A percentile compares a stretch with the other conserved stretches of the same genome.
Evolutionary conservation across 2,329 filamentous ascomycete species (phyloP).

Genomic region (Clarireedia monteithiana): DNA sequence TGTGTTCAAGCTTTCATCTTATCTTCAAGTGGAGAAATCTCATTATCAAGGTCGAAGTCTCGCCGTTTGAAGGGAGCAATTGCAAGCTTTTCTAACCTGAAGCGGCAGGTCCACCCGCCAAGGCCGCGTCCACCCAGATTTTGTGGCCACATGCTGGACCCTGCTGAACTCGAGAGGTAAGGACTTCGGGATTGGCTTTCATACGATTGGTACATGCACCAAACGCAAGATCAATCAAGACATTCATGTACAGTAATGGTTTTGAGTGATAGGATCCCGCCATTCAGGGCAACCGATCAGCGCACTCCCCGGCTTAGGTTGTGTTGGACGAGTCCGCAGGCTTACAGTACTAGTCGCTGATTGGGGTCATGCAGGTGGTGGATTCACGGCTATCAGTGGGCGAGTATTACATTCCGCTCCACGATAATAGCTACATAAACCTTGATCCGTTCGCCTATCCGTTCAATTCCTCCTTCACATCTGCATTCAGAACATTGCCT

Average conservation of each 20-base stretch:
- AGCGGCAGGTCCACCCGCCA: constrained; percentile 4
- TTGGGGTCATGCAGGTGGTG: constrained; percentile 3
- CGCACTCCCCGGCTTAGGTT: background rate
- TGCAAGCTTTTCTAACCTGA: background rate
- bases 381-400: background rate
- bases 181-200: background rate
- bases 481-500: background rate
- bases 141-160: background rate
- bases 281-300: background rate
- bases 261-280: background rate
- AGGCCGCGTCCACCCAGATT: background rate
- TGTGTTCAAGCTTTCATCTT: constrained; percentile 3
- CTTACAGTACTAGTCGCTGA: background rate
- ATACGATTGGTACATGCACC: background rate
- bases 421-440: background rate
- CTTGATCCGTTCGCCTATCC: constrained; percentile 7
- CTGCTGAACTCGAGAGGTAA: constrained; percentile 2
- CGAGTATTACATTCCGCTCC: background rate
- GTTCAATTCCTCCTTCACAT: background rate
- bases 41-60: background rate
- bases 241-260: background rate
- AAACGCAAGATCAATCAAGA: background rate
- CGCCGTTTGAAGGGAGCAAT: background rate
- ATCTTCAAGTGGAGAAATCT: constrained; percentile 3
- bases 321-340: background rate